Evolutionary conservation across 352 stramenopile genomes (phyloP).

Genomic region (Pythium phragmiticola): DNA sequence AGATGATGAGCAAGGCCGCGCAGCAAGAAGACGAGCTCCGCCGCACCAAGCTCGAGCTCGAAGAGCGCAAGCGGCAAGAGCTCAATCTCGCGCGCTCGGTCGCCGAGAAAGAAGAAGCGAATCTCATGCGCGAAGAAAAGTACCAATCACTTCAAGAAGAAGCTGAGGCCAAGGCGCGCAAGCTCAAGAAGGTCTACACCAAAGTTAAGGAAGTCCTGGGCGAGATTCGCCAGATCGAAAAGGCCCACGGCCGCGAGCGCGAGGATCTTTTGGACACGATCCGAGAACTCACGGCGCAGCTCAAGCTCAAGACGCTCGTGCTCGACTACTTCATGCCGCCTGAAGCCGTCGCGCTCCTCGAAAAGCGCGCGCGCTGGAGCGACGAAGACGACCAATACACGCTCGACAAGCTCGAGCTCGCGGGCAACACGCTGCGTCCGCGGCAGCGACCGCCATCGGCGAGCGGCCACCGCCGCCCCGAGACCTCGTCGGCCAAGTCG

Average conservation of each 20-base stretch:
- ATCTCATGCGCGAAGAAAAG: constrained; percentile 92
- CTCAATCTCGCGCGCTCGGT: constrained; percentile 88
- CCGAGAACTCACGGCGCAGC: constrained; percentile 92
- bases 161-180: constrained; percentile 94
- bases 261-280: constrained; percentile 96
- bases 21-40: constrained; percentile 95
- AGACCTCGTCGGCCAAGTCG: constrained; percentile 70
- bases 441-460: constrained; percentile 67
- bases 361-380: constrained; percentile 56
- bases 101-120: constrained; percentile 92
- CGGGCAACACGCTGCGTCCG: constrained; percentile 64
- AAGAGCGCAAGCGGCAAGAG: constrained; percentile 88
- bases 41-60: constrained; percentile 91
- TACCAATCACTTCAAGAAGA: constrained; percentile 91
- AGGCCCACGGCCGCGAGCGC: constrained; percentile 90
- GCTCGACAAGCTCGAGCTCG: constrained; percentile 70
- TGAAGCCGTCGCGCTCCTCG: constrained; percentile 52
- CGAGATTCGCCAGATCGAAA: constrained; percentile 94
- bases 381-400: constrained; percentile 80
- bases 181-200: constrained; percentile 95
- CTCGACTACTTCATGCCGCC: constrained; percentile 91
- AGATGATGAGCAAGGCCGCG: constrained; percentile 94
- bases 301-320: constrained; percentile 96
- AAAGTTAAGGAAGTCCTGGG: constrained; percentile 89
- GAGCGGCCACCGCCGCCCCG: constrained; percentile 60